These are phyloP conservation scores for Alternaria arbusti DNA, from an alignment of 2,329 filamentous ascomycete genomes.

Conservation along the genomic window DNA sequence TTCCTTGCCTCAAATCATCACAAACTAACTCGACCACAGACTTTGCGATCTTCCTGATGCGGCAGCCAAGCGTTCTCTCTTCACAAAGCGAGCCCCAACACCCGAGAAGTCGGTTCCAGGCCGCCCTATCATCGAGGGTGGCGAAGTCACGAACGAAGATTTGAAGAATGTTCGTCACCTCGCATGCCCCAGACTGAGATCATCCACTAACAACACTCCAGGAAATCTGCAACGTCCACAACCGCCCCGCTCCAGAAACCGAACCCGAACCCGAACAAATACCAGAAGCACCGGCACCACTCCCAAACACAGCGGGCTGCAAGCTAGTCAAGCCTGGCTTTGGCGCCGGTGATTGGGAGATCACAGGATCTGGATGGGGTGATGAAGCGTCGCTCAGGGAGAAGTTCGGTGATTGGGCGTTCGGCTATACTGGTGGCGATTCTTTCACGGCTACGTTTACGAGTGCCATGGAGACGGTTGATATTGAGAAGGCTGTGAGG, in stretches of 20 bases:
- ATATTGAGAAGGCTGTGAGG: background rate
- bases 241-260: background rate
- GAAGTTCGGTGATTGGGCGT: background rate
- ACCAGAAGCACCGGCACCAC: background rate
- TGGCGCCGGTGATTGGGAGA: accelerated
- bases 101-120: background rate
- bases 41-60: background rate
- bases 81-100: background rate
- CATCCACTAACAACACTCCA: background rate
- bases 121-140: background rate
- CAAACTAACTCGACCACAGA: background rate
- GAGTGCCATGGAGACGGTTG: accelerated
- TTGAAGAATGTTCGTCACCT: background rate
- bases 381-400: background rate
- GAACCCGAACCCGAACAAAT: background rate
- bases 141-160: background rate
- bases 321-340: background rate
- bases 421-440: background rate
- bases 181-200: too few relatives aligned
- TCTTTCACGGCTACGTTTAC: background rate
- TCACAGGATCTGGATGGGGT: background rate
- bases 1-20: background rate
- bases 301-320: background rate
- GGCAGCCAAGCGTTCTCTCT: background rate
- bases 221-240: background rate